phyloP scores from a whole-genome alignment of 2,329 filamentous ascomycete species.

The Ophiocordyceps sinensis region DNA sequence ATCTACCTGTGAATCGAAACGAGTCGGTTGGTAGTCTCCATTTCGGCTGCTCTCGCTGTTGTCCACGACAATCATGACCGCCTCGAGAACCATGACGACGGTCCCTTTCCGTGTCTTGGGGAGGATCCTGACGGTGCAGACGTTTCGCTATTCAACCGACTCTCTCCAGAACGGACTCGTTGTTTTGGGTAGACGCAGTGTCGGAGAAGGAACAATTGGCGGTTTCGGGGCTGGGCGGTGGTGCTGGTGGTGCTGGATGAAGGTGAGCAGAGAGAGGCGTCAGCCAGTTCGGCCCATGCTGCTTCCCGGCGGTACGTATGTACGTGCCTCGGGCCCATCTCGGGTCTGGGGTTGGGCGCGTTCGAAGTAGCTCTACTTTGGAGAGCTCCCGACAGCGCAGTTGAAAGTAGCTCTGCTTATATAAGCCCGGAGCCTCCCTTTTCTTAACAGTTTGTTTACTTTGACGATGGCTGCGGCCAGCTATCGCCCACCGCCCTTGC shows the following conservation, averaged over 20 bases:
- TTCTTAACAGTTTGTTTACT: not conserved
- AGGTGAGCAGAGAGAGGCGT: constrained; percentile 15
- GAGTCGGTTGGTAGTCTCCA: constrained; percentile 79
- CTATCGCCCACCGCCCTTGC: not conserved
- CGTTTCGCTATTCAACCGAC: not conserved
- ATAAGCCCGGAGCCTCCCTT: constrained; percentile 2
- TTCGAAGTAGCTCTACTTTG: constrained; percentile 10
- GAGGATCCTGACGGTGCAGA: constrained; percentile 1
- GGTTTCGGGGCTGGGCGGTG: not conserved
- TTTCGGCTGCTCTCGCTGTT: constrained; percentile 98
- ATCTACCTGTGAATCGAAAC: constrained; percentile 93
- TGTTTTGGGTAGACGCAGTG: not conserved
- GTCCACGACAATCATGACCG: constrained; percentile 98
- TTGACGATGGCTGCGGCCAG: not conserved
- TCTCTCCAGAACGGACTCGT: not conserved
- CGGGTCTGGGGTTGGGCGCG: not conserved
- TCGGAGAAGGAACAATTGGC: not conserved
- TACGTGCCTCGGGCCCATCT: not conserved
- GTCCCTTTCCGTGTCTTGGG: constrained; percentile 7
- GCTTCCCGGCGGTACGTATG: not conserved
- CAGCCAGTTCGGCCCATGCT: constrained; percentile 30
- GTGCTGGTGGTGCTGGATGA: not conserved
- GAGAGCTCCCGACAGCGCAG: not conserved
- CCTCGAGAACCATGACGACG: constrained; percentile 90
- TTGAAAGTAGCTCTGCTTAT: constrained; percentile 1